These are phyloP conservation scores for Phytopythium sindhum DNA, from an alignment of 352 stramenopile species.

Conservation along the genomic window DNA sequence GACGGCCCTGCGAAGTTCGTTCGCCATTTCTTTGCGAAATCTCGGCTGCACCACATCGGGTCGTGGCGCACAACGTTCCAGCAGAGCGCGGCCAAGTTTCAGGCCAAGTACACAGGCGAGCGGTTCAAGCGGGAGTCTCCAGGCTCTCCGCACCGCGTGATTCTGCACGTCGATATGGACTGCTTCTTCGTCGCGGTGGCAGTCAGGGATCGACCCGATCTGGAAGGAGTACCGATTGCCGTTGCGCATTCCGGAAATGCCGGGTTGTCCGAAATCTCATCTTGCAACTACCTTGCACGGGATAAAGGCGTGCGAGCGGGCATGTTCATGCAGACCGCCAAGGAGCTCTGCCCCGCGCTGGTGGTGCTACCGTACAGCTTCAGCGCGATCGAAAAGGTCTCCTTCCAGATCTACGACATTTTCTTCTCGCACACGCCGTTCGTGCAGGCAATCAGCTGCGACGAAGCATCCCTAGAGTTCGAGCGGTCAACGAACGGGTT, in stretches of 20 bases:
- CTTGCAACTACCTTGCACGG: conserved; percentile 94
- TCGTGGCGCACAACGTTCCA: conserved; percentile 78
- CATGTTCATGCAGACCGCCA: conserved; percentile 94
- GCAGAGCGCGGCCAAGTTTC: conserved; percentile 56
- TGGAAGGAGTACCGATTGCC: conserved; percentile 78
- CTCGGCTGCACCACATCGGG: conserved; percentile 81
- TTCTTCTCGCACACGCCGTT: conserved; percentile 84
- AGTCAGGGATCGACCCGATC: conserved; percentile 75
- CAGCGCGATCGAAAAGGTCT: conserved; percentile 86
- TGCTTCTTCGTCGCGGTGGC: conserved; percentile 96
- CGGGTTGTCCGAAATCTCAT: conserved; percentile 91
- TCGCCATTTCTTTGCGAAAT: conserved; percentile 81
- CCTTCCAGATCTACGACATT: conserved; percentile 91
- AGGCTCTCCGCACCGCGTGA: conserved; percentile 61
- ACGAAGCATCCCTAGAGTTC: conserved; percentile 94
- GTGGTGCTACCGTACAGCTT: conserved; percentile 95
- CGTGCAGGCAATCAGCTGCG: conserved; percentile 94
- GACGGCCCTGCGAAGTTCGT: conserved; percentile 72
- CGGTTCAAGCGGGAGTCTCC: conserved; percentile 26
- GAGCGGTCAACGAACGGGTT: conserved; percentile 50
- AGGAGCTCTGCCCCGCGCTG: conserved; percentile 88
- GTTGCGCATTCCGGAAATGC: conserved; percentile 86
- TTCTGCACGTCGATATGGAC: conserved; percentile 97
- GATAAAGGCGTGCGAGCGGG: conserved; percentile 89
- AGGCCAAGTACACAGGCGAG: conserved; percentile 53